Evolutionary conservation across 176 grass and related monocot species (phyloP).

Genomic region (Oryza longistaminata): DNA sequence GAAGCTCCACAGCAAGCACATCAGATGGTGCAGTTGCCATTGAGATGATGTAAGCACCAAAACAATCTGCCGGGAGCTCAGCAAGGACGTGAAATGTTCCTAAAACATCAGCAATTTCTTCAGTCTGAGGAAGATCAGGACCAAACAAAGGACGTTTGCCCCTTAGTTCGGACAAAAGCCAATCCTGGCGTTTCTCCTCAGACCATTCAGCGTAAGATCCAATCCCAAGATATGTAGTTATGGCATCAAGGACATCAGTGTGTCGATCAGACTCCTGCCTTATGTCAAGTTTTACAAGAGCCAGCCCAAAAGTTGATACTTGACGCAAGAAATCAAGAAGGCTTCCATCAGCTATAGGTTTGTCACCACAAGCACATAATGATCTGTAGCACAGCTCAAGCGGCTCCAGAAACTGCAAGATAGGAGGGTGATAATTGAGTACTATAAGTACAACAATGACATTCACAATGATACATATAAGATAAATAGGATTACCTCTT

Average conservation of each 20-base stretch:
- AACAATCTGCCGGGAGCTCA: slow-evolving; percentile 86
- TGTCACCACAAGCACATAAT: slow-evolving; percentile 90
- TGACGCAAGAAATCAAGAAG: slow-evolving; percentile 99
- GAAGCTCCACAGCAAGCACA: slow-evolving; percentile 91
- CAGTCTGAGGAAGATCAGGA: slow-evolving; percentile 84
- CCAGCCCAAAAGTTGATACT: slow-evolving; percentile 95
- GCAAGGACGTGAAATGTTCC: slow-evolving; percentile 82
- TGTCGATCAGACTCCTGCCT: slow-evolving; percentile 99
- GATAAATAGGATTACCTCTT: slow-evolving; percentile 61
- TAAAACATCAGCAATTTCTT: slow-evolving; percentile 85
- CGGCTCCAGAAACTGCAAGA: slow-evolving; percentile 81
- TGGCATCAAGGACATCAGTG: slow-evolving; percentile 88
- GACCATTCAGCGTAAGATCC: slow-evolving; percentile 95
- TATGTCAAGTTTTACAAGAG: slow-evolving; percentile 96
- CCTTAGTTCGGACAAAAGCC: slow-evolving; percentile 81
- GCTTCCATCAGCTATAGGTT: slow-evolving; percentile 86
- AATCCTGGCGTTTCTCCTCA: slow-evolving; percentile 95
- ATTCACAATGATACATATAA: slow-evolving; percentile 6
- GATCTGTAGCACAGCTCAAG: slow-evolving; percentile 96
- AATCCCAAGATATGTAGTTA: slow-evolving; percentile 85
- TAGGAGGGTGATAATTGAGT: slow-evolving; percentile 8
- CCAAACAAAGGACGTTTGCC: slow-evolving; percentile 91
- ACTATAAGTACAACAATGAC: not conserved
- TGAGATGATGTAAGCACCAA: slow-evolving; percentile 94
- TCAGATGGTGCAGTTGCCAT: slow-evolving; percentile 98